Evolutionary conservation across 2,329 filamentous ascomycete species (phyloP), one percentile per base, ranked within the genome.

Genomic region (Colletotrichum liriopes): DNA sequence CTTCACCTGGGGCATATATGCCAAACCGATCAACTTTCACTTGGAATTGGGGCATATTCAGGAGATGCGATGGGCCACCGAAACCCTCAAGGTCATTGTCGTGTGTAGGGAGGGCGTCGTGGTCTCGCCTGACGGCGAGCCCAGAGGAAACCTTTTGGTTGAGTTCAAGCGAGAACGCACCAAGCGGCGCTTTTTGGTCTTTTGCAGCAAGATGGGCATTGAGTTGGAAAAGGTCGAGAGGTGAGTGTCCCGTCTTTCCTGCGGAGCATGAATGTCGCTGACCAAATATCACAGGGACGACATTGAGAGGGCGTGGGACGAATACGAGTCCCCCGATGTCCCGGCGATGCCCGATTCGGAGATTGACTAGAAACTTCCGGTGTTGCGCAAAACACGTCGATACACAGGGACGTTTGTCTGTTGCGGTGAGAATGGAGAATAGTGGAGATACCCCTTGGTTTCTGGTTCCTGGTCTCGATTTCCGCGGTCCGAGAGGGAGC

Each of bases 121-220:
- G 14, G 75, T 79, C 20, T 74, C 75, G 18, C 72, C 75, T 26
- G 80, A 82, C 58, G 81, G 81, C 14, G 76, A 81, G 54, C 78
- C 79, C 12, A 79, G 85, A 7, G 86, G 86, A 3, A 82, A 87
- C 54, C 77, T 90, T 3, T 80, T 90, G 74, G 86, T 85, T 8
- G 79, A 83, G 66, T 90, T 90, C 75, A 87, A 88, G 77, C 79
- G 88, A 7, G 82, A 85, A 74, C 82, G 86, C 26, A 89, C 88
- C 6, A 87, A 89, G 80, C 81, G 82, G 68, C 82, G 88, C 2
- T 88, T 90, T 73, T 77, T 90, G 58, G 75, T 77, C 26, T 88
- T 89, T 69, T 81, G 85, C 49, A 80, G 81, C 70, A 82, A 81
- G 73, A 85, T 83, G 78, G 82, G 82, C 0, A 77, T 89, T 8